Percentiles rank a stretch among this genome's conserved stretches.
These are phyloP conservation scores for Chiua virens DNA, from an alignment of 768 basidiomycete species.

Conservation along the genomic window DNA sequence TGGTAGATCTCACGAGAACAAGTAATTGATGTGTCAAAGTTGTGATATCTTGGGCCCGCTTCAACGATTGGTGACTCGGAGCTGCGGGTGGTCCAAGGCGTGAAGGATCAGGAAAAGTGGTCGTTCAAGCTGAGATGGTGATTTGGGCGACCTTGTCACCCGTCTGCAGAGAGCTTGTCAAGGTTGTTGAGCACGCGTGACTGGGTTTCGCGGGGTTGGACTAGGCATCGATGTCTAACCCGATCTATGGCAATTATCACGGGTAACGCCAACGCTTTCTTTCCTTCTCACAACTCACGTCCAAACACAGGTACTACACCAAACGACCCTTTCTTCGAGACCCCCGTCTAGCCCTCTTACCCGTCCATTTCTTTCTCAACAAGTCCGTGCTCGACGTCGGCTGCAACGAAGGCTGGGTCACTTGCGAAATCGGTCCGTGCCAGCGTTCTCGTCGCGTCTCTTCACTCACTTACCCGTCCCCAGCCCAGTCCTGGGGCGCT, in stretches of 20 bases:
- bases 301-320: slow-evolving; percentile 62
- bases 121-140: no score
- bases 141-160: no score
- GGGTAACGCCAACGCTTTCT: slow-evolving; percentile 41
- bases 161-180: no score
- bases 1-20: no score
- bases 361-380: slow-evolving; percentile 48
- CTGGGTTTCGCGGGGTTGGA: no score
- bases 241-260: slow-evolving; percentile 69
- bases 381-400: slow-evolving; percentile 79
- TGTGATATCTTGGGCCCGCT: no score
- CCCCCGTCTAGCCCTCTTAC: slow-evolving; percentile 64
- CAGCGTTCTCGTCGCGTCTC: not conserved
- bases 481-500: slow-evolving; percentile 67
- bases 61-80: no score
- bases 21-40: no score
- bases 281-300: not conserved
- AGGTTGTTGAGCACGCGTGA: no score
- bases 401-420: slow-evolving; percentile 85
- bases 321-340: slow-evolving; percentile 65
- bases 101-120: no score
- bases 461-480: not conserved
- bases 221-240: slow-evolving; percentile 17
- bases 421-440: slow-evolving; percentile 75
- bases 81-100: no score